These are phyloP conservation scores for Tarenaya hassleriana DNA, from an alignment of 345 rosid species.

Conservation along the genomic window DNA sequence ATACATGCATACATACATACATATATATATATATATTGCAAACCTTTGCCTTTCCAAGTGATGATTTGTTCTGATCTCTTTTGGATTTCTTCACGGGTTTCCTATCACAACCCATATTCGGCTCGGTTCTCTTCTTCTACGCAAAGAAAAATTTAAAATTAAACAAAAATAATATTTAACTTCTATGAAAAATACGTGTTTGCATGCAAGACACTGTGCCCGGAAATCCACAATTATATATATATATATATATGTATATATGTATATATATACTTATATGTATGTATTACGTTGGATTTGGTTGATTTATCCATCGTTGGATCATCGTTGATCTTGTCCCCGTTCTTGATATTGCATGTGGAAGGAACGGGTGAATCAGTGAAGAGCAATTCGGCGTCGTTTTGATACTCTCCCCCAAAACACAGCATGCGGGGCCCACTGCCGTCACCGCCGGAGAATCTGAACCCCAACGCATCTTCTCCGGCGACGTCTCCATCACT, in stretches of 20 bases:
- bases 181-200: too few relatives aligned
- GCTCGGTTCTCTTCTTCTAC: constrained; percentile 50
- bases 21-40: not conserved
- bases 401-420: constrained; percentile 43
- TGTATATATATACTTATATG: constrained; percentile 1
- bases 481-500: constrained; percentile 19
- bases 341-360: constrained; percentile 20
- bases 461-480: constrained; percentile 21
- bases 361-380: constrained; percentile 20
- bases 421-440: constrained; percentile 68
- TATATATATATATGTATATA: not conserved
- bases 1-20: too few relatives aligned
- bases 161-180: not conserved
- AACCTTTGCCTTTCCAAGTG: constrained; percentile 48
- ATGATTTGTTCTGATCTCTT: constrained; percentile 38
- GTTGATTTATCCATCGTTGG: constrained; percentile 3
- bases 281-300: constrained; percentile 17
- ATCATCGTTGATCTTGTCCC: constrained; percentile 16
- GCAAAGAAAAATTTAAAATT: not conserved
- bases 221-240: too few relatives aligned
- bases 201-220: too few relatives aligned
- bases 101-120: constrained; percentile 21
- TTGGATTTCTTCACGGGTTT: constrained; percentile 43
- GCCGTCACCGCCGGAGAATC: constrained; percentile 16
- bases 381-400: constrained; percentile 24